Base-by-base conservation (phyloP, 768 basidiomycete genomes). In the Pisolithus albus region DNA sequence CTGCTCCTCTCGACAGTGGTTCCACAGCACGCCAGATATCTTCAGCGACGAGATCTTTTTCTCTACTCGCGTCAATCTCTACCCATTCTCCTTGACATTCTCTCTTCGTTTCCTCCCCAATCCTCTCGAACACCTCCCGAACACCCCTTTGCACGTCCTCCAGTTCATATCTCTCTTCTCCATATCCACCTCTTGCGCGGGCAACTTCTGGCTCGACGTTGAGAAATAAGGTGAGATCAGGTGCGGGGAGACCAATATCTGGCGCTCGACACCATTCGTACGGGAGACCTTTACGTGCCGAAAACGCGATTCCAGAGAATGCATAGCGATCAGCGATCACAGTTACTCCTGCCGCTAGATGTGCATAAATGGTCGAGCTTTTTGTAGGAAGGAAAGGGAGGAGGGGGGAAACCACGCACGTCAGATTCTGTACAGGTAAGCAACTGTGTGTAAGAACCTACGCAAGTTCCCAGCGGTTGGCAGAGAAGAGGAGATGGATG, bases 391-490 rank as follows among this genome's bases (percentile, higher is more conserved):
- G 24, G n/a, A 21, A 23, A 4, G 21, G 1, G 21, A 15, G 24
- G n/a, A 21, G n/a, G n/a, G n/a, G n/a, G n/a, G n/a, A n/a, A n/a
- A n/a, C n/a, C 9, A 8, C 18, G 19, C 15, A 32, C 10, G 39
- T 41, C 13, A 36, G 28, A 24, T 30, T 11, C 11, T 18, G 23
- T 23, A 30, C 32, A 15, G n/a, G 28, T 23, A 24, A 26, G n/a
- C 21, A 26, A 26, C 2, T 21, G 10, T 26, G 37, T n/a, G 7
- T 24, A 24, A 36, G 37, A 26, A 73, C 81, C 50, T 62, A 95
- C 90, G 86, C 85, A 55, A 87, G 80, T 65, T 98, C 94, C 96
- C 96, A 98, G 34, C 95, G 80, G 64, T 99, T 99, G 2, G 94
- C 96, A 41, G 92, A 86, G 75, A 99, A 98, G 51, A 99, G 79